Evolutionary conservation across 495 filamentous ascomycete species (phyloP).

Genomic region (Neurospora sp.): DNA sequence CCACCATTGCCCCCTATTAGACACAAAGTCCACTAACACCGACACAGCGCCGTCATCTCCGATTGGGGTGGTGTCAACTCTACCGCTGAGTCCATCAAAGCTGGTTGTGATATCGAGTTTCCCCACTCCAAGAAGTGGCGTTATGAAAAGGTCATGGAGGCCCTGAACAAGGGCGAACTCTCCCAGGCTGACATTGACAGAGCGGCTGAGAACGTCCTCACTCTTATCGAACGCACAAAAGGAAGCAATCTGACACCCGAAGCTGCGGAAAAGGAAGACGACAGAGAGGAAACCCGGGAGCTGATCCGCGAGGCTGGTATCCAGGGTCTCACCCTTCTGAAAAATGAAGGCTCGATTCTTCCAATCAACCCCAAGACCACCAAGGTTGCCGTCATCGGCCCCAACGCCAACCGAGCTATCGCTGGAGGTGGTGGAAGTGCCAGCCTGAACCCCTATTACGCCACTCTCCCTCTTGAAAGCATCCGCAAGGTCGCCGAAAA

Average conservation of each 20-base stretch:
- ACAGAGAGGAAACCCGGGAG: constrained; percentile 53
- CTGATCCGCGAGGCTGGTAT: constrained; percentile 60
- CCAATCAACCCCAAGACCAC: constrained; percentile 54
- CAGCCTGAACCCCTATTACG: constrained; percentile 70
- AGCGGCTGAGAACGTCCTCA: constrained; percentile 54
- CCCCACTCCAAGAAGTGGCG: constrained; percentile 64
- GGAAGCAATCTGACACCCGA: constrained; percentile 51
- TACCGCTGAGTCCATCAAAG: constrained; percentile 57
- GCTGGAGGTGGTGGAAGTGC: constrained; percentile 77
- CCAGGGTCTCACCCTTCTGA: constrained; percentile 68
- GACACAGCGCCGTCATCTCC: constrained; percentile 53
- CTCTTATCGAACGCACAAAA: constrained; percentile 54
- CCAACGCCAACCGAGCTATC: constrained; percentile 68
- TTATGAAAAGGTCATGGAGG: constrained; percentile 53
- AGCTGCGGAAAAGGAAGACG: constrained; percentile 49
- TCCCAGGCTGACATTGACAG: constrained; percentile 34
- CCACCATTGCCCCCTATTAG: not conserved
- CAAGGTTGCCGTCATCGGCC: constrained; percentile 68
- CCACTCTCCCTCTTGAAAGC: constrained; percentile 47
- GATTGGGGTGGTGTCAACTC: constrained; percentile 69
- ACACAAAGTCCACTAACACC: constrained; percentile 8
- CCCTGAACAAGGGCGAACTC: constrained; percentile 52
- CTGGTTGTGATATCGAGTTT: constrained; percentile 72
- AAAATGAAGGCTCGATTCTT: constrained; percentile 58
- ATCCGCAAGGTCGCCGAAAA: constrained; percentile 36